Base-by-base conservation (phyloP, 78 protist species). In the Reticulomyxa filosa region DNA sequence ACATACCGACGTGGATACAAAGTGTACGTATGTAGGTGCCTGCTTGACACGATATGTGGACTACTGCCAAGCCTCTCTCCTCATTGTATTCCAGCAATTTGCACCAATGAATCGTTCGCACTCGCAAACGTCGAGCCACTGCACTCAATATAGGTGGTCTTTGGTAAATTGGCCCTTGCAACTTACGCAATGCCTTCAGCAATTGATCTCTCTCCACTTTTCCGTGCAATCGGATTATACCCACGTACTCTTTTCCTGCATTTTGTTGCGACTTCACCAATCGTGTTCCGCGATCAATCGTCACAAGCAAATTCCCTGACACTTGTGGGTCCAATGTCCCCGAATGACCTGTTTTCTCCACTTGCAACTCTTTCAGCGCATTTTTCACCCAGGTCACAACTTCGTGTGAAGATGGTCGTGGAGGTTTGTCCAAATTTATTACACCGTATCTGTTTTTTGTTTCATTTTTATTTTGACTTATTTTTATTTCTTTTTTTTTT, bases 311-410 rank as follows among this genome's bases (percentile, higher is more conserved):
- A 57, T 86, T 80, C 29, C 99, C 99, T 10, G 99, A 94, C 13
- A 97, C 99, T 76, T 90, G 82, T 36, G 99, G 99, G 76, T 97
- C 99, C n/a, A 97, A 87, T 0, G 99, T 96, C 29, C 98, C 98
- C 23, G 76, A 29, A 75, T 92, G 97, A 22, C 98, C 99, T 3
- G 97, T 88, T 77, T 90, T 91, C 35, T 90, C 92, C 1, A 89
- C 90, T n/a, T 82, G 80, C 29, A 93, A 62, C 11, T 32, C 30
- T 33, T 33, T 29, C n/a, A n/a, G n/a, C 37, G 90, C 90, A 2
- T 79, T 63, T 65, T 79, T 72, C 64, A 93, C 72, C 98, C 98
- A 93, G 0, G 99, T 91, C 10, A 94, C 99, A 13, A 94, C 95
- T 71, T 97, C 99, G 79, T 97, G 99, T 27, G 96, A 86, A 1